These are phyloP conservation scores for Aquilaria malaccensis DNA, from an alignment of 345 rosid genomes.

Conservation along the genomic window DNA sequence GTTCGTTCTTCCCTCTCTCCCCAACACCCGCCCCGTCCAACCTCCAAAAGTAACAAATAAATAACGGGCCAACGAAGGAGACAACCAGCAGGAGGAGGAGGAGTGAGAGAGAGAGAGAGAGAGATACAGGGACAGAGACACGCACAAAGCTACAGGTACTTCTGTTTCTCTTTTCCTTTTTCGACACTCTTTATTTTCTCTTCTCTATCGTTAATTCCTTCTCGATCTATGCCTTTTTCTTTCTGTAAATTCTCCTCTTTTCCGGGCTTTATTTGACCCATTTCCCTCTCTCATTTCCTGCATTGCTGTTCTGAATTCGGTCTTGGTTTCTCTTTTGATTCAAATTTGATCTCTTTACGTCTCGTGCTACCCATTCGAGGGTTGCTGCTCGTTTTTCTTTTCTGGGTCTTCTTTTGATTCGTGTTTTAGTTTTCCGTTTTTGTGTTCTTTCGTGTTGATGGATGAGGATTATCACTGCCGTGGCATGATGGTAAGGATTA, in stretches of 20 bases:
- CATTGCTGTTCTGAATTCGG: slow-evolving; percentile 14
- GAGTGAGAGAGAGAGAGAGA: too few relatives aligned
- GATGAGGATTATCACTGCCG: slow-evolving; percentile 30
- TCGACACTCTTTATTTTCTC: too few relatives aligned
- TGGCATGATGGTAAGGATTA: slow-evolving; percentile 29
- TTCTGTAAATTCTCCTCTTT: not conserved
- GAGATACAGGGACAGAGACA: too few relatives aligned
- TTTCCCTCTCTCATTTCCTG: slow-evolving; percentile 11
- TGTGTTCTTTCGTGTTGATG: slow-evolving; percentile 21
- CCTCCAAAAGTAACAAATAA: not conserved
- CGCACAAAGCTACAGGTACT: too few relatives aligned
- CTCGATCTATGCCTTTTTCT: not conserved
- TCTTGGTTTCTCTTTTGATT: too few relatives aligned
- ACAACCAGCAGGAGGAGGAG: too few relatives aligned
- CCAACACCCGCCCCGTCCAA: not conserved
- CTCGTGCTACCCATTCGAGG: not conserved
- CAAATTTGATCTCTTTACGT: too few relatives aligned
- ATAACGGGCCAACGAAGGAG: not conserved
- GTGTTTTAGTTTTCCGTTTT: slow-evolving; percentile 7
- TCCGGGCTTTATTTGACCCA: too few relatives aligned
- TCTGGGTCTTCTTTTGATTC: slow-evolving; percentile 13
- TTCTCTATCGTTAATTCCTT: not conserved
- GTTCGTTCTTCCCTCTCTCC: not conserved
- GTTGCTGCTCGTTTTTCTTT: slow-evolving; percentile 14
- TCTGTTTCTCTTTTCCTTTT: too few relatives aligned